Percentiles rank a stretch among this genome's conserved stretches.
phyloP scores from a whole-genome alignment of 1,139 yeast species.

The Kodamaea arcana region DNA sequence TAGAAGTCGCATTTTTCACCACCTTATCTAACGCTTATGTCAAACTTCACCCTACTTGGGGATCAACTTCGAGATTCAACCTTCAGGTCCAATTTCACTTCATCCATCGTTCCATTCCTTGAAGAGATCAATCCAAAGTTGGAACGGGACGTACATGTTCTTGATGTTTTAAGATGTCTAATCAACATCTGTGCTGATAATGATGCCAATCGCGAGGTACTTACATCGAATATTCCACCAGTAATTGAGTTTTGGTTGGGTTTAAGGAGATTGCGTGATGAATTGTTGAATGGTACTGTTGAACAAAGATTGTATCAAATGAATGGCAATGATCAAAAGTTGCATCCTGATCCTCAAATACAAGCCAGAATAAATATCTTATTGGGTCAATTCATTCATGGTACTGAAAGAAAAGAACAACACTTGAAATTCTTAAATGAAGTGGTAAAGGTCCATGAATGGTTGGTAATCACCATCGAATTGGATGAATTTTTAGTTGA shows the following conservation, averaged over 20 bases:
- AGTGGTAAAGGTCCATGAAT: constrained; percentile 4
- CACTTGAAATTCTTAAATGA: constrained; percentile 16
- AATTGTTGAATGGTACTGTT: constrained; percentile 3
- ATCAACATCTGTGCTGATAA: constrained; percentile 38
- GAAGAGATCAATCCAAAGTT: background rate
- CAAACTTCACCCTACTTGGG: constrained; percentile 16
- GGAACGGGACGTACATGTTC: constrained; percentile 1
- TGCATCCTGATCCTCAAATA: constrained; percentile 3
- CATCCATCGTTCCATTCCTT: constrained; percentile 3
- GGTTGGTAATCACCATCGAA: constrained; percentile 5
- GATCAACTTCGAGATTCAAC: constrained; percentile 26
- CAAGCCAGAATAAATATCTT: constrained; percentile 20
- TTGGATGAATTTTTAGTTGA: constrained; percentile 2
- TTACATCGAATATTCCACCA: constrained; percentile 11
- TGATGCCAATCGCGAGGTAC: constrained; percentile 26
- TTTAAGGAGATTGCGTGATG: constrained; percentile 2
- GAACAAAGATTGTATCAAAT: too few relatives aligned
- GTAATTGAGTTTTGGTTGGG: constrained; percentile 21
- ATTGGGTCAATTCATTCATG: constrained; percentile 33
- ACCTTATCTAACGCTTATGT: too few relatives aligned
- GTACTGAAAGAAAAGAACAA: constrained; percentile 18
- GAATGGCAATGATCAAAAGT: background rate
- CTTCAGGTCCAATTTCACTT: constrained; percentile 12
- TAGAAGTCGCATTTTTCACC: too few relatives aligned
- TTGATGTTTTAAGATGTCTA: constrained; percentile 25